Conservation (phyloP, 2,329 filamentous ascomycete species). For the Aspergillus calidoustus region DNA sequence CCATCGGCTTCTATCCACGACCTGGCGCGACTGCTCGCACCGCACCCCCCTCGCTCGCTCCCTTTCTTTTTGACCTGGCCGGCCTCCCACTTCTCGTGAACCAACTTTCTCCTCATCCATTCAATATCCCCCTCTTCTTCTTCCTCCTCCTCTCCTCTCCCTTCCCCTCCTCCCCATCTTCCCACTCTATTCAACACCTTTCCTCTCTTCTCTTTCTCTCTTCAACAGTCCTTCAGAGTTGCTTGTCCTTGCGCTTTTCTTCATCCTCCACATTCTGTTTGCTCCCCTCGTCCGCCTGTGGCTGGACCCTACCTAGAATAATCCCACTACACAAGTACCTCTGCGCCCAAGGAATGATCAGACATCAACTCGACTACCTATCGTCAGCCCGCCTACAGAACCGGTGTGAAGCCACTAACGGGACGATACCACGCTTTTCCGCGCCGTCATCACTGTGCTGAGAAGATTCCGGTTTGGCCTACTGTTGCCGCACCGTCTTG, state of each 20-base stretch:
- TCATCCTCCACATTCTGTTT: conserved; percentile 26
- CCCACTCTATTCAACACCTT: conserved; percentile 23
- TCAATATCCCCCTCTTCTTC: conserved; percentile 20
- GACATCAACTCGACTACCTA: conserved; percentile 44
- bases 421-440: conserved; percentile 41
- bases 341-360: conserved; percentile 50
- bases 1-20: conserved; percentile 30
- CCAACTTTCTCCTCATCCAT: conserved; percentile 29
- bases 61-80: conserved; percentile 27
- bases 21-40: conserved; percentile 26
- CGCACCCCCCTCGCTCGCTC: conserved; percentile 24
- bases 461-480: conserved; percentile 27
- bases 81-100: conserved; percentile 21
- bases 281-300: conserved; percentile 40
- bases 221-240: conserved; percentile 26
- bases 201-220: conserved; percentile 25
- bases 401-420: conserved; percentile 48
- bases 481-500: conserved; percentile 23
- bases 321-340: conserved; percentile 28
- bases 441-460: conserved; percentile 33
- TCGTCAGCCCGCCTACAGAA: conserved; percentile 48
- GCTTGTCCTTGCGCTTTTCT: conserved; percentile 29
- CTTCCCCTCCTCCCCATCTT: conserved; percentile 23
- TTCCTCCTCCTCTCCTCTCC: conserved; percentile 23
- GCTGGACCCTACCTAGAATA: conserved; percentile 41